Evolutionary conservation across 2,329 filamentous ascomycete species (phyloP).

Genomic region (Colletotrichum musicola): DNA sequence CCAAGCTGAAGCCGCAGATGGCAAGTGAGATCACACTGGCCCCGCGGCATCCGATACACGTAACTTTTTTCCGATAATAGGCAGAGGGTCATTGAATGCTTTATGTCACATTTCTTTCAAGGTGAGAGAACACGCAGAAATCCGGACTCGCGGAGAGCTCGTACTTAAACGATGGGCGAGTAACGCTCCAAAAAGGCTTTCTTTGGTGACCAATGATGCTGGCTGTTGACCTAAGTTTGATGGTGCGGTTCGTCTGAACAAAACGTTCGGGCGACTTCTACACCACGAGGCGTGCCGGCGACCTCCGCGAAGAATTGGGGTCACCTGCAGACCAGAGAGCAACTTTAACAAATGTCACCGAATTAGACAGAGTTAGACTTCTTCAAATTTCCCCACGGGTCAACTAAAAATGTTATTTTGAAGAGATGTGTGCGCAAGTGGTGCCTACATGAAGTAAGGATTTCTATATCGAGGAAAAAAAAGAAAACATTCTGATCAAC

Average conservation of each 20-base stretch:
- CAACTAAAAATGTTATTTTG: neutral
- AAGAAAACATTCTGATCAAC: neutral
- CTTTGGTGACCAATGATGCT: too few species aligned
- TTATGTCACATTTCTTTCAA: too few species aligned
- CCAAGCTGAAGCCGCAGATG: neutral
- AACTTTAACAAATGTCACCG: neutral
- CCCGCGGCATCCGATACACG: neutral
- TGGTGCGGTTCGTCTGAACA: constrained; percentile 1
- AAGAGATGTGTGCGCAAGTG: too few species aligned
- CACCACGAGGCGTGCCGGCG: neutral
- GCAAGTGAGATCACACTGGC: constrained; percentile 13
- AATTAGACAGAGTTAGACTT: neutral
- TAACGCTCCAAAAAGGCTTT: too few species aligned
- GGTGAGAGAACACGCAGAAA: too few species aligned
- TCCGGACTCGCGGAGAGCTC: too few species aligned
- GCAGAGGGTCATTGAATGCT: too few species aligned
- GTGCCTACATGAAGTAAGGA: neutral
- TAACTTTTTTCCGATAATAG: neutral
- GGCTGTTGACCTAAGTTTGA: neutral
- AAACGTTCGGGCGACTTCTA: neutral
- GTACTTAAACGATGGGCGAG: too few species aligned
- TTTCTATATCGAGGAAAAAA: neutral
- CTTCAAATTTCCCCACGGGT: neutral
- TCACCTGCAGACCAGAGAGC: neutral
- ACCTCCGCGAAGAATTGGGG: too few species aligned